These are phyloP conservation scores for Mycena citricolor DNA, from an alignment of 1,284 basidiomycete genomes.

Conservation along the genomic window DNA sequence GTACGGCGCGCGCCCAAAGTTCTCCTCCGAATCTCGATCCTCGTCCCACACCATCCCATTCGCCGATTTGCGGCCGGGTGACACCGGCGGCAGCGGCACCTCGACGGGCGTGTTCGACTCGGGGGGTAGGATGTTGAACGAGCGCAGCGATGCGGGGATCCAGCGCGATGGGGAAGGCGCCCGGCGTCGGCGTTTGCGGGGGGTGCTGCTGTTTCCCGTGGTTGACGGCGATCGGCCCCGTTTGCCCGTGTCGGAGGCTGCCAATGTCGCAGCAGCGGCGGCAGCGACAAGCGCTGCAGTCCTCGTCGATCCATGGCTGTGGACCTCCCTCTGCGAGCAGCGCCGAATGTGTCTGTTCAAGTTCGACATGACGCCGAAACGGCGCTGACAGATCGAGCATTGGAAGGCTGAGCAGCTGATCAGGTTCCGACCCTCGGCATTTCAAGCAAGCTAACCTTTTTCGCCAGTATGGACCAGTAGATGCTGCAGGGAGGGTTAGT, in stretches of 20 bases:
- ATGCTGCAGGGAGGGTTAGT: constrained; percentile 46
- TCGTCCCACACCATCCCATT: constrained; percentile 38
- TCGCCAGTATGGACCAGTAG: constrained; percentile 79
- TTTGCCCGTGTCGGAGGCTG: constrained; percentile 11
- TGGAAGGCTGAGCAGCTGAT: constrained; percentile 53
- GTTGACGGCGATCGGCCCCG: constrained; percentile 15
- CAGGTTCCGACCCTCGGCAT: constrained; percentile 7
- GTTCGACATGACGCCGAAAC: constrained; percentile 76
- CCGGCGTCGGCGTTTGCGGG: constrained; percentile 60
- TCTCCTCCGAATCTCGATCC: constrained; percentile 68
- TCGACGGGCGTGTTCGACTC: constrained; percentile 48
- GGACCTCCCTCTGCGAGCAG: constrained; percentile 40
- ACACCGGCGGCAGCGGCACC: constrained; percentile 66
- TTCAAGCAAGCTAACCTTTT: constrained; percentile 51
- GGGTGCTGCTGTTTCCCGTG: constrained; percentile 22
- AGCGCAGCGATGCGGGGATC: constrained; percentile 63
- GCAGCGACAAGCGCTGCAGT: constrained; percentile 12
- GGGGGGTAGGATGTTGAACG: constrained; percentile 56
- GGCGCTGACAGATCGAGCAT: constrained; percentile 69
- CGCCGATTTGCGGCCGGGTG: constrained; percentile 27
- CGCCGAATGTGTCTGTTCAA: constrained; percentile 67
- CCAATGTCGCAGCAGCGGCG: constrained; percentile 30
- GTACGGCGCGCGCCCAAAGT: constrained; percentile 53
- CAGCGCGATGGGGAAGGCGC: constrained; percentile 68
- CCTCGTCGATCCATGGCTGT: constrained; percentile 14